These are phyloP conservation scores for Ascochyta pisi DNA, from an alignment of 2,329 filamentous ascomycete genomes.

Conservation along the genomic window DNA sequence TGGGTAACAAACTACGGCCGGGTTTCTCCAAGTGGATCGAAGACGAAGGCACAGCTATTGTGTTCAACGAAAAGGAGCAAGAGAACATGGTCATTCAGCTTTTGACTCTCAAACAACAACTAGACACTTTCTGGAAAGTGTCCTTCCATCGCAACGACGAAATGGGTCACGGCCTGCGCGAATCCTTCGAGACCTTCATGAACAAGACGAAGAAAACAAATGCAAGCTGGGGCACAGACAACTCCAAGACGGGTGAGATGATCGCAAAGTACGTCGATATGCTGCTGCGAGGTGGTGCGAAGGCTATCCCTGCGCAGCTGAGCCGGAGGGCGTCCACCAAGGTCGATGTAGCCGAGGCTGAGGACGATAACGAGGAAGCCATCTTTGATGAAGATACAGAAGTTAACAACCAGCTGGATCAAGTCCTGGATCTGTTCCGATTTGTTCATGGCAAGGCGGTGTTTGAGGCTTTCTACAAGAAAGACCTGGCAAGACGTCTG, in stretches of 20 bases:
- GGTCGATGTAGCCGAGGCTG: slow-evolving; percentile 64
- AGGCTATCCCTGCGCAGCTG: slow-evolving; percentile 75
- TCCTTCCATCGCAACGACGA: slow-evolving; percentile 80
- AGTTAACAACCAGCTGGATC: slow-evolving; percentile 88
- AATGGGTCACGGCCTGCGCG: slow-evolving; percentile 78
- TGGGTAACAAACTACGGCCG: slow-evolving; percentile 72
- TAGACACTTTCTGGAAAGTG: slow-evolving; percentile 78
- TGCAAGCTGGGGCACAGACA: slow-evolving; percentile 78
- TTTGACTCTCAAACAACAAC: slow-evolving; percentile 77
- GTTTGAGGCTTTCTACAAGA: slow-evolving; percentile 99
- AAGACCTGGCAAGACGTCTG: slow-evolving; percentile 86
- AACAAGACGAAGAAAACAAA: slow-evolving; percentile 80
- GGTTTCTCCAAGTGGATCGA: slow-evolving; percentile 84
- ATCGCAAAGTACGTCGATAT: slow-evolving; percentile 96
- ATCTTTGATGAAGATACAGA: slow-evolving; percentile 89
- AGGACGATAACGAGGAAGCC: slow-evolving; percentile 64
- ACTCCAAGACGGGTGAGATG: slow-evolving; percentile 97
- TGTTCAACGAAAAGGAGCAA: slow-evolving; percentile 78
- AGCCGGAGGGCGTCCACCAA: slow-evolving; percentile 62
- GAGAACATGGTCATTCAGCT: slow-evolving; percentile 87
- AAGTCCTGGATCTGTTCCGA: slow-evolving; percentile 91
- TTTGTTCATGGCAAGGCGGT: slow-evolving; percentile 98
- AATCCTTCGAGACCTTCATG: slow-evolving; percentile 89
- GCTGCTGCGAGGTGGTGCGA: slow-evolving; percentile 85
- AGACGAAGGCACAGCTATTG: slow-evolving; percentile 74